Conservation (phyloP, 2,329 filamentous ascomycete genomes). For the Podosphaera aphanis region DNA sequence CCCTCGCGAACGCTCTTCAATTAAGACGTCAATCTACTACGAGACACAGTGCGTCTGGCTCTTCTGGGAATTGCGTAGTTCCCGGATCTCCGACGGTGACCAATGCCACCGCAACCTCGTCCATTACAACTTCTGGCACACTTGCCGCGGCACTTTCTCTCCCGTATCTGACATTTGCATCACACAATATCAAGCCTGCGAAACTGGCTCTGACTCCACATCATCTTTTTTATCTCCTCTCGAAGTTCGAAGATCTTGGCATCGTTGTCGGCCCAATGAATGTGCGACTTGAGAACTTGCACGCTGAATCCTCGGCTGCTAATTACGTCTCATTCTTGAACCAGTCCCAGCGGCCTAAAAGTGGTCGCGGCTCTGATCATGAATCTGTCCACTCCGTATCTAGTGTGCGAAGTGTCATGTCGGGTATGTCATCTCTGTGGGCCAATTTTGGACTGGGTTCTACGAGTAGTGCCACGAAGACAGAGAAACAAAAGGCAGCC, state of each 20-base stretch:
- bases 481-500: conserved; percentile 72
- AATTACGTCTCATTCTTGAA: conserved; percentile 93
- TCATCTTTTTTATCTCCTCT: conserved; percentile 88
- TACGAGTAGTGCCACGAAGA: conserved; percentile 57
- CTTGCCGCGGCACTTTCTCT: conserved; percentile 73
- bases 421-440: conserved; percentile 85
- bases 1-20: conserved; percentile 83
- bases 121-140: conserved; percentile 44
- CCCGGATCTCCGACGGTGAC: conserved; percentile 23
- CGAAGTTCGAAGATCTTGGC: conserved; percentile 76
- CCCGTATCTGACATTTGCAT: conserved; percentile 63
- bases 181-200: conserved; percentile 64
- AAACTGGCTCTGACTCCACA: conserved; percentile 86
- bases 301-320: conserved; percentile 62
- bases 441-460: conserved; percentile 64
- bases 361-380: conserved; percentile 54
- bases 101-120: conserved; percentile 30
- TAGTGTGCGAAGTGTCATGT: conserved; percentile 92
- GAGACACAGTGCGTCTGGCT: conserved; percentile 43
- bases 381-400: conserved; percentile 90
- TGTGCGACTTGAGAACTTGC: conserved; percentile 79
- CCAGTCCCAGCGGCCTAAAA: conserved; percentile 58
- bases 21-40: conserved; percentile 47
- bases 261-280: conserved; percentile 92
- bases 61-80: conserved; percentile 22